phyloP scores from a whole-genome alignment of 2,329 filamentous ascomycete species.

The Penicillium sp. region DNA sequence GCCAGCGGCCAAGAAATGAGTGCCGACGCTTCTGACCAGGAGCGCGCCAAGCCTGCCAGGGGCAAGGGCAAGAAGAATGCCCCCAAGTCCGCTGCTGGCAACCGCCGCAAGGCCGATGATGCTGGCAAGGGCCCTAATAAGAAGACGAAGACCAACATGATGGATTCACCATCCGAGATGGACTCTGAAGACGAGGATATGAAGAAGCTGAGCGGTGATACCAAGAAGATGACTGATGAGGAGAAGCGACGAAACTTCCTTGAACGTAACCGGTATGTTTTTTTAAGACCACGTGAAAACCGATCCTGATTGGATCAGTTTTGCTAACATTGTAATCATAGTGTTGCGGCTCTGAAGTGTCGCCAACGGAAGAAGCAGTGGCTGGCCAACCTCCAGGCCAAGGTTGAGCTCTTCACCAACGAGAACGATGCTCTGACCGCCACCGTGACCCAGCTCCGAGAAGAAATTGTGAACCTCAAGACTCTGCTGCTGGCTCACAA shows the following conservation, averaged over 20 bases:
- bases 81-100: constrained; percentile 48
- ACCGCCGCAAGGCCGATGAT: constrained; percentile 75
- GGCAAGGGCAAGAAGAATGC: constrained; percentile 65
- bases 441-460: constrained; percentile 76
- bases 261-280: constrained; percentile 79
- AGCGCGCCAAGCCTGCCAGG: constrained; percentile 60
- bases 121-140: constrained; percentile 66
- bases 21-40: constrained; percentile 67
- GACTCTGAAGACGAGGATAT: constrained; percentile 49
- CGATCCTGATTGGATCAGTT: background rate
- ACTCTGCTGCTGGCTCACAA: constrained; percentile 90
- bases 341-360: constrained; percentile 93
- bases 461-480: constrained; percentile 93
- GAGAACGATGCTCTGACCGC: constrained; percentile 85
- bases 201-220: constrained; percentile 51
- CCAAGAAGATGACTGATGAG: constrained; percentile 92
- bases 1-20: constrained; percentile 62
- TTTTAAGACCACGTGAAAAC: background rate
- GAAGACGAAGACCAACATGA: constrained; percentile 58
- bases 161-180: constrained; percentile 40
- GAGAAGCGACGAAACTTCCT: constrained; percentile 98
- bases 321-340: constrained; percentile 40
- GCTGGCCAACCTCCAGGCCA: constrained; percentile 88
- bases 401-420: constrained; percentile 85
- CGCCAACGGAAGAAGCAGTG: constrained; percentile 98